Evolutionary conservation across 768 basidiomycete genomes (phyloP).

Genomic region (Clavaria fumosa): DNA sequence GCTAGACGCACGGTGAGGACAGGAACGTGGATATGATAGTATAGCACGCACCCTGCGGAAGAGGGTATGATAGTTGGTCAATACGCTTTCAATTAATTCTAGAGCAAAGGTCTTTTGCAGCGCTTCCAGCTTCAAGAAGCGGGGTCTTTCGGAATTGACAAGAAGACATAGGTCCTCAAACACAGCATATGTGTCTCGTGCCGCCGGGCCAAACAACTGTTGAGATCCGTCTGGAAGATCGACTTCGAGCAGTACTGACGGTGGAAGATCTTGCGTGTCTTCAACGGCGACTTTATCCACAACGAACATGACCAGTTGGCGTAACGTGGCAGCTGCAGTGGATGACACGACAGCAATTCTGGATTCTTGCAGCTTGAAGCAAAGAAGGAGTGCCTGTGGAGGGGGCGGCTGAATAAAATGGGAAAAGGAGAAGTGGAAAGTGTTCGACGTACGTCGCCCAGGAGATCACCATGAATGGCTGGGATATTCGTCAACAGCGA

Average conservation of each 20-base stretch:
- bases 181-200: constrained; percentile 72
- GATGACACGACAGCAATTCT: constrained; percentile 93
- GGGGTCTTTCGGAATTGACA: constrained; percentile 65
- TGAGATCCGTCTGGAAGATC: constrained; percentile 54
- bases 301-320: constrained; percentile 95
- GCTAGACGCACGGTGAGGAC: constrained; percentile 26
- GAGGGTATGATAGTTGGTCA: constrained; percentile 81
- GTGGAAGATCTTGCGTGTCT: constrained; percentile 32
- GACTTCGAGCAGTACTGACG: constrained; percentile 25
- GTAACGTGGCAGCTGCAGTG: constrained; percentile 89
- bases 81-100: constrained; percentile 92
- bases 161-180: constrained; percentile 90
- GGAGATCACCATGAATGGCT: constrained; percentile 58
- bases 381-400: constrained; percentile 76
- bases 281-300: constrained; percentile 87
- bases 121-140: constrained; percentile 66
- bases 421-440: background rate
- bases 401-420: constrained; percentile 2
- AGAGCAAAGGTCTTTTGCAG: constrained; percentile 89
- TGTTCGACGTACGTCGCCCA: constrained; percentile 58
- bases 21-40: background rate
- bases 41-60: constrained; percentile 51
- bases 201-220: constrained; percentile 52
- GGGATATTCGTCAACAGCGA: constrained; percentile 83
- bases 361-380: constrained; percentile 91